Evolutionary conservation across 305 asterid genomes (phyloP).

Genomic region (Ajuga reptans): DNA sequence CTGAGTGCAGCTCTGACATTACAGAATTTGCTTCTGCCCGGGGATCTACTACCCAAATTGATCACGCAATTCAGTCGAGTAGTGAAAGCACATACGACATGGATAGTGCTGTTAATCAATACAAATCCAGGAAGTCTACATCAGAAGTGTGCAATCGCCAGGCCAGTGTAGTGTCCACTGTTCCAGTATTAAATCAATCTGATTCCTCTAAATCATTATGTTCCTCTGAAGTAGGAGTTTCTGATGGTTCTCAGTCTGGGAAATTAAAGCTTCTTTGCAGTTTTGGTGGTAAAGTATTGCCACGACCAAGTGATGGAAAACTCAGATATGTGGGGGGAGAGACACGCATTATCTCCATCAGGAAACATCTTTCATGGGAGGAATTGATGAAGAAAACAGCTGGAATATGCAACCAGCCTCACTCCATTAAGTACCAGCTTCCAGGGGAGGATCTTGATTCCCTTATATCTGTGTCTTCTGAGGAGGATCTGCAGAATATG

Average conservation of each 20-base stretch:
- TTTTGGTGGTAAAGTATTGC: constrained; percentile 49
- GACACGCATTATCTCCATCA: constrained; percentile 44
- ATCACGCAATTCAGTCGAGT: constrained; percentile 30
- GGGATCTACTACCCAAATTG: constrained; percentile 39
- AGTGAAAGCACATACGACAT: constrained; percentile 22
- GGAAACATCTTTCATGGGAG: constrained; percentile 37
- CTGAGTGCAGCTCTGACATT: constrained; percentile 48
- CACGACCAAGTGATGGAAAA: constrained; percentile 59
- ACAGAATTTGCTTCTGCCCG: constrained; percentile 45
- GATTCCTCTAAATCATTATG: constrained; percentile 36
- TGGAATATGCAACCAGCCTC: constrained; percentile 38
- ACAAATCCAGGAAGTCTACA: constrained; percentile 25
- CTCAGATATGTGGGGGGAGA: constrained; percentile 60
- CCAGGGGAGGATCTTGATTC: constrained; percentile 70
- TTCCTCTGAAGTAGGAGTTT: constrained; percentile 33
- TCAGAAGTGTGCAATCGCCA: constrained; percentile 27
- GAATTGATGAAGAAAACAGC: constrained; percentile 41
- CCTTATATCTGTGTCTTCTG: constrained; percentile 65
- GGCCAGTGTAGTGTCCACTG: constrained; percentile 24
- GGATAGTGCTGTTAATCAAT: constrained; percentile 30
- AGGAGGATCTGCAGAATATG: constrained; percentile 66
- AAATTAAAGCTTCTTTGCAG: constrained; percentile 59
- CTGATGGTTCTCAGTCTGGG: constrained; percentile 39
- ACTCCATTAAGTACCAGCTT: constrained; percentile 56
- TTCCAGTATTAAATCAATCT: constrained; percentile 31